Conservation (phyloP, 306 rosid genomes). For the Dalbergia cultrata region DNA sequence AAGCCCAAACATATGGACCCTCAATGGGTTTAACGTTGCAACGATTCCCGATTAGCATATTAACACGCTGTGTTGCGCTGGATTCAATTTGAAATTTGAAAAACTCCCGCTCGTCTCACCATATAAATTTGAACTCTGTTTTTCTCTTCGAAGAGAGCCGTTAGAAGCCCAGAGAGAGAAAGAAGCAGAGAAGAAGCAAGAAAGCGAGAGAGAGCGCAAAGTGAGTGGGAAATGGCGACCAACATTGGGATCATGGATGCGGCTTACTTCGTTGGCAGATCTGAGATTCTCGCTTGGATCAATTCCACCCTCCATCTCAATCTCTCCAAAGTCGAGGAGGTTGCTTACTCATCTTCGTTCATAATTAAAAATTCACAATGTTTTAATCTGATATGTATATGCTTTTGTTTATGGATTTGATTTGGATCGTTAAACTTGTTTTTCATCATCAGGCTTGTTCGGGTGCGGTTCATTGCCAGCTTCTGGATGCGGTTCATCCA, state of each 20-base stretch:
- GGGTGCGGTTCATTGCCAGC: constrained; percentile 96
- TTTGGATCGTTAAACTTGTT: neutral
- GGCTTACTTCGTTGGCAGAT: constrained; percentile 96
- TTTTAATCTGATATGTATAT: too few relatives aligned
- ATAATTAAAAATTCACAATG: too few relatives aligned
- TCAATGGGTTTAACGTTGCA: neutral
- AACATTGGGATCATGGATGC: constrained; percentile 94
- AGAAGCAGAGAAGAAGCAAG: neutral
- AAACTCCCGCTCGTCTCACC: constrained; percentile 69
- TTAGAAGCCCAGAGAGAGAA: neutral
- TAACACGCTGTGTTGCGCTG: too few relatives aligned
- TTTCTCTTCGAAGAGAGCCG: constrained; percentile 36
- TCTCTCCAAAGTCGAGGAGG: constrained; percentile 90
- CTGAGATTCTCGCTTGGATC: constrained; percentile 94
- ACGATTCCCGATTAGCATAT: neutral
- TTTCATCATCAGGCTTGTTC: constrained; percentile 71
- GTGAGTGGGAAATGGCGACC: constrained; percentile 66
- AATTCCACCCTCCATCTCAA: constrained; percentile 90
- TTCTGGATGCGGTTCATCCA: constrained; percentile 87
- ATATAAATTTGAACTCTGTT: constrained; percentile 41
- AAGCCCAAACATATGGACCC: constrained; percentile 18
- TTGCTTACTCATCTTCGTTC: neutral
- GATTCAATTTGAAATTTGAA: constrained; percentile 48
- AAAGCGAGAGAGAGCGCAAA: neutral
- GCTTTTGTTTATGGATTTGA: too few relatives aligned